Evolutionary conservation across 2,329 filamentous ascomycete genomes (phyloP), one percentile per base, ranked within the genome.

Genomic region (Beauveria caledonica): DNA sequence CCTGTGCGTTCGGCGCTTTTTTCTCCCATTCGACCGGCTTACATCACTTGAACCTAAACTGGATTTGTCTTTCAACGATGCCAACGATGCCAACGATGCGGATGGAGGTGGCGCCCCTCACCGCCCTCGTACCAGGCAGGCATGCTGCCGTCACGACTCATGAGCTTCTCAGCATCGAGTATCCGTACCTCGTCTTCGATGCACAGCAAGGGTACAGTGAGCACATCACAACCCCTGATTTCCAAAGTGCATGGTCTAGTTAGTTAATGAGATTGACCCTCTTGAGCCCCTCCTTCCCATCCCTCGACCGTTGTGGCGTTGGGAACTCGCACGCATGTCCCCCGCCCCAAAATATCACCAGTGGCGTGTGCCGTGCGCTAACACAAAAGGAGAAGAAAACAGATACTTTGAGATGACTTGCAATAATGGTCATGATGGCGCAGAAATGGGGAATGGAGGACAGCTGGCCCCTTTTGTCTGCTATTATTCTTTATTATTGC

Each of bases 261-360:
- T n/a, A n/a, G n/a, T n/a, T n/a, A n/a, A n/a, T n/a, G n/a, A n/a
- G n/a, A n/a, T n/a, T n/a, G n/a, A n/a, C n/a, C n/a, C n/a, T n/a
- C n/a, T n/a, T n/a, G n/a, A n/a, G n/a, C n/a, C n/a, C n/a, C 45
- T 23, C 55, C 17, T 17, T 42, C 17, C n/a, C 33, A 23, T 25
- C 27, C 54, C 42, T 58, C 45, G 33, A 58, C 55, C 45, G 55
- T 58, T 42, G 55, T 49, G 55, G 55, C 54, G 27, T 57, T 42
- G 40, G 50, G 21, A 33, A 42, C 39, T n/a, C 45, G 39, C 55
- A 46, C 36, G 53, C 33, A 36, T 36, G n/a, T 15, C 54, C 19
- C 19, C 33, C 42, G 29, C 42, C 44, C 44, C 15, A 40, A 19
- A 23, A 19, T 11, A 36, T 51, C 10, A 10, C 45, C 21, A 46